Conservation (phyloP, 768 basidiomycete genomes). For the Mycena indigotica region DNA sequence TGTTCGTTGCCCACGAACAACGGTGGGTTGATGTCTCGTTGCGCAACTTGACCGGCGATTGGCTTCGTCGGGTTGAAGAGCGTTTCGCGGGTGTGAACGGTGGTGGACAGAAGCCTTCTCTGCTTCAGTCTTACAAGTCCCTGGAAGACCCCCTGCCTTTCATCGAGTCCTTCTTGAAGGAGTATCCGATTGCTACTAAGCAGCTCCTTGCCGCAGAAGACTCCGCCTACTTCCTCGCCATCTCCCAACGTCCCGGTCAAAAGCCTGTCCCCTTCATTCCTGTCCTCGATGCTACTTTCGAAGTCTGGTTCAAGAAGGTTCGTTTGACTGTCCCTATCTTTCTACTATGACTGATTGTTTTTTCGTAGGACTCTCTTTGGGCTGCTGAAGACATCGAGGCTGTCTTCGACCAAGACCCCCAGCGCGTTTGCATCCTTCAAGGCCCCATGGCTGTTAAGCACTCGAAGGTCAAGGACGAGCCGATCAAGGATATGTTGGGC, state of each 20-base stretch:
- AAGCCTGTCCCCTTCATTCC: constrained; percentile 99
- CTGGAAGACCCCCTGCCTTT: constrained; percentile 83
- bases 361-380: constrained; percentile 88
- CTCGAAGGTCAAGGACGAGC: constrained; percentile 86
- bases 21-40: constrained; percentile 94
- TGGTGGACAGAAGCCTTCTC: constrained; percentile 72
- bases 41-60: constrained; percentile 94
- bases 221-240: constrained; percentile 92
- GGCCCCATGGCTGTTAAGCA: constrained; percentile 94
- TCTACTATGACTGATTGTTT: background rate
- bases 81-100: constrained; percentile 91
- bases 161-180: constrained; percentile 79
- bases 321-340: constrained; percentile 18
- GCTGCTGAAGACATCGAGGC: constrained; percentile 98
- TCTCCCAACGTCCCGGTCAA: constrained; percentile 93
- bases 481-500: constrained; percentile 89
- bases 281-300: constrained; percentile 87
- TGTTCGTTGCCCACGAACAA: constrained; percentile 89
- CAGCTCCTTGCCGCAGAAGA: constrained; percentile 94
- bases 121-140: constrained; percentile 79
- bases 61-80: constrained; percentile 94
- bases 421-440: constrained; percentile 96
- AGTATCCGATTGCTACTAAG: constrained; percentile 77
- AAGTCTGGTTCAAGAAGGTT: constrained; percentile 99
- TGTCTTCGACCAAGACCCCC: constrained; percentile 98